Evolutionary conservation across 306 rosid genomes (phyloP).

Genomic region (Sphenostylis stenocarpa): DNA sequence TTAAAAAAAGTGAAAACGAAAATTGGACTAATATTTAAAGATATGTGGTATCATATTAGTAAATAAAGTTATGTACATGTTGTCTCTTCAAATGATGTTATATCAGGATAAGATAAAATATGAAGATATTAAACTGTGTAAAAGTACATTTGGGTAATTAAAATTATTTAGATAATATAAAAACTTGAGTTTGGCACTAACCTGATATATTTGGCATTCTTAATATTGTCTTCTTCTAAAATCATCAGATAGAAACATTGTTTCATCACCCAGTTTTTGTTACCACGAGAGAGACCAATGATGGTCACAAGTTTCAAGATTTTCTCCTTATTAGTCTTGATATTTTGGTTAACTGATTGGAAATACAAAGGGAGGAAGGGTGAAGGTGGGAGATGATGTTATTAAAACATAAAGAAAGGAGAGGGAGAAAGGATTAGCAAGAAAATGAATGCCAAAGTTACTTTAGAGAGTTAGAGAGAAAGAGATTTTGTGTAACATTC

Average conservation of each 20-base stretch:
- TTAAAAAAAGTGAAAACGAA: not conserved
- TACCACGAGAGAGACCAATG: not conserved
- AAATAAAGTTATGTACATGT: not conserved
- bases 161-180: no score
- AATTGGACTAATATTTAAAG: not conserved
- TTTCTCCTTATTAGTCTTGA: not conserved
- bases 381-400: not conserved
- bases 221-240: not conserved
- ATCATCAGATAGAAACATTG: not conserved
- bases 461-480: not conserved
- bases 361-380: not conserved
- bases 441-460: not conserved
- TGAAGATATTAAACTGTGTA: not conserved
- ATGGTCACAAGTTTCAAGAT: not conserved
- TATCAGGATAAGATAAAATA: not conserved
- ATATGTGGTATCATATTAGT: not conserved
- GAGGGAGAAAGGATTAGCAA: not conserved
- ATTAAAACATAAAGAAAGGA: not conserved
- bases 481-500: not conserved
- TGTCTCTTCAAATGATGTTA: not conserved
- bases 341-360: not conserved
- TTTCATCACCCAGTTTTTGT: not conserved
- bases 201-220: not conserved
- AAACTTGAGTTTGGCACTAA: constrained; percentile 5
- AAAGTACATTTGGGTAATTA: not conserved